Evolutionary conservation across 2,329 filamentous ascomycete genomes (phyloP), one percentile per base, ranked within the genome.

Genomic region (Stemphylium lycopersici): DNA sequence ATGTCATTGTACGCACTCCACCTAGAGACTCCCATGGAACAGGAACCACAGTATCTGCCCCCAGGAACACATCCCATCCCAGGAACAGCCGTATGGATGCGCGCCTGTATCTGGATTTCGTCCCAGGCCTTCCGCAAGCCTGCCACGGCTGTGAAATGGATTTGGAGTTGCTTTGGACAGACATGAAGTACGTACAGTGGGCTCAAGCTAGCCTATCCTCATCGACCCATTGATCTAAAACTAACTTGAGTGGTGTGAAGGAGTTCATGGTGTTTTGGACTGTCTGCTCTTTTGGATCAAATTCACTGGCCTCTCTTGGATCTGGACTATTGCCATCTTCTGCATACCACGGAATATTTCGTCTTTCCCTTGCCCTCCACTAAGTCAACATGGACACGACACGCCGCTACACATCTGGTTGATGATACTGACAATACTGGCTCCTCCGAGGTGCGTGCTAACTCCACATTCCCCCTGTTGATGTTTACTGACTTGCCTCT

Each of bases 131-230:
- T 58, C 58, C 54, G 36, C 33, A 40, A 16, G 49, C 50, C 46
- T 44, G 31, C 47, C 42, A 48, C 33, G 54, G 50, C 52, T 37
- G 48, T 46, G 47, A 32, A 37, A 43, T 16, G 56, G 50, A 44
- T 48, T 60, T 58, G 58, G 61, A 60, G 32, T 46, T 53, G 52
- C 32, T 60, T 62, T 67, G 61, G 54, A 61, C 48, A 52, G 54
- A 53, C 45, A 63, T 48, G 55, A 70, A 68, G 72, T 75, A 75
- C 71, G 72, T 74, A 74, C 65, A 54, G 55, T 61, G 60, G 67
- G 70, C 69, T 63, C 15, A 62, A 52, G 52, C 18, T 49, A 56
- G 68, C 65, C 69, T 66, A 53, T 59, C 58, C 44, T 60, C 41
- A 56, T 63, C 62, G 56, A 55, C 57, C 48, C 39, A 56, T 67